Percentiles rank a stretch among this genome's conserved stretches.
phyloP scores from a whole-genome alignment of 192 early-diverging fungal species.

The Chytriomyces sp. region DNA sequence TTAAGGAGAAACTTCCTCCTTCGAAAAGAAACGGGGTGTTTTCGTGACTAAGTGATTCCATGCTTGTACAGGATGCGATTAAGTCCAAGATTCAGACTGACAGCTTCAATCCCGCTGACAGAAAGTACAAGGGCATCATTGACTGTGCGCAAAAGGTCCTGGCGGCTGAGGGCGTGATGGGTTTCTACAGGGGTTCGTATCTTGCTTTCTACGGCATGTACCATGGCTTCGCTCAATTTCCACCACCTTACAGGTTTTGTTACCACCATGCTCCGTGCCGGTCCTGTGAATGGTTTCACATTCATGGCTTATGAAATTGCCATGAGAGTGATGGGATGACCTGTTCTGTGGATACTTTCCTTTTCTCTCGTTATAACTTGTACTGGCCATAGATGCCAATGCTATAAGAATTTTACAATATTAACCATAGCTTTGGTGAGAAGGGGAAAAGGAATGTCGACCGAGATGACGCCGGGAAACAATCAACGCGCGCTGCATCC shows the following conservation, averaged over 20 bases:
- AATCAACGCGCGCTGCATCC: too few relatives aligned
- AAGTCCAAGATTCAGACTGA: constrained; percentile 97
- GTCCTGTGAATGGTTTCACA: constrained; percentile 90
- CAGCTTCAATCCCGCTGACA: constrained; percentile 63
- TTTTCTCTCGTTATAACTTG: too few relatives aligned
- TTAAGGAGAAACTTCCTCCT: neutral
- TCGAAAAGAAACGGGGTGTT: neutral
- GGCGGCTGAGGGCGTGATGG: constrained; percentile 75
- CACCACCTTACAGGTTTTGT: constrained; percentile 41
- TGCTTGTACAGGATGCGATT: constrained; percentile 67
- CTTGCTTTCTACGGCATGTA: neutral
- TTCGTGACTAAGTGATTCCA: neutral
- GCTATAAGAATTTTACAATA: too few relatives aligned
- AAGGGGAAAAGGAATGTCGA: too few relatives aligned
- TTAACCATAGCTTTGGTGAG: too few relatives aligned
- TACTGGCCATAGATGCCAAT: too few relatives aligned
- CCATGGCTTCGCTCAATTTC: neutral
- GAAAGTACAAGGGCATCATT: constrained; percentile 70
- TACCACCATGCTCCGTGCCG: constrained; percentile 87
- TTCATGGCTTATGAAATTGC: constrained; percentile 87
- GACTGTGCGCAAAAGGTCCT: constrained; percentile 84
- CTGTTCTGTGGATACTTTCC: too few relatives aligned
- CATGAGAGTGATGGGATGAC: constrained; percentile 57
- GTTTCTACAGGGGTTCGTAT: constrained; percentile 74
- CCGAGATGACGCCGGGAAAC: too few relatives aligned